phyloP scores from a whole-genome alignment of 1,284 basidiomycete species.

The Tilletia walkeri region DNA sequence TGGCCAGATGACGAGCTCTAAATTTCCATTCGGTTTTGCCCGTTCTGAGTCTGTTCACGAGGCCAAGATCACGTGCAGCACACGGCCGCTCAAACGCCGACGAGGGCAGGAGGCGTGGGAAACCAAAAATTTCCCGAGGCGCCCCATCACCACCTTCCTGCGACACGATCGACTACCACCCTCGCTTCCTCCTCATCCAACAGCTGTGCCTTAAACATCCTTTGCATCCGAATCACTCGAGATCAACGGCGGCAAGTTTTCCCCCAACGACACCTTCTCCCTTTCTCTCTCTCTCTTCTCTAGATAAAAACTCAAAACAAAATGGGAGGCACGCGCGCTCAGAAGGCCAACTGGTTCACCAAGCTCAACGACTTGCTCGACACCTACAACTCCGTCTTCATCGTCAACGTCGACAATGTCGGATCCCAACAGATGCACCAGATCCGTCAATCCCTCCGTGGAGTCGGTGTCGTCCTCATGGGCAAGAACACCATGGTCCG shows the following conservation, averaged over 20 bases:
- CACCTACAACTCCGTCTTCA: constrained; percentile 90
- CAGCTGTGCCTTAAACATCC: constrained; percentile 3
- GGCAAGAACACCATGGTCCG: constrained; percentile 99
- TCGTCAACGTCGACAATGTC: constrained; percentile 99
- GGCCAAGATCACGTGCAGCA: too few relatives aligned
- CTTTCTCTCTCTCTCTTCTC: not conserved
- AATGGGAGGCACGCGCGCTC: constrained; percentile 88
- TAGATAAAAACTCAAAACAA: constrained; percentile 19
- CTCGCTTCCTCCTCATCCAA: too few relatives aligned
- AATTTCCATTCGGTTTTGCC: too few relatives aligned
- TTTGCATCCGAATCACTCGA: constrained; percentile 10
- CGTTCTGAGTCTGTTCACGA: too few relatives aligned
- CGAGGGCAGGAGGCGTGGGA: too few relatives aligned
- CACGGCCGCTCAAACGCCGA: too few relatives aligned
- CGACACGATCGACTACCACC: too few relatives aligned
- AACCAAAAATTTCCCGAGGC: too few relatives aligned
- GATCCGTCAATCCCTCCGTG: constrained; percentile 91
- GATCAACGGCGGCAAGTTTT: constrained; percentile 5
- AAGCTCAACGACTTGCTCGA: constrained; percentile 91
- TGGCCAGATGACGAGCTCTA: too few relatives aligned
- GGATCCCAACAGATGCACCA: constrained; percentile 98
- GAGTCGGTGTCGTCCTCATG: constrained; percentile 96
- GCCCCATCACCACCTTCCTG: too few relatives aligned
- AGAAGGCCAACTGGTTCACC: constrained; percentile 89
- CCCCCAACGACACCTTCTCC: not conserved